Percentiles rank a stretch among this genome's conserved stretches.
Conservation (phyloP, 345 rosid genomes). For the Schrenkiella parvula region DNA sequence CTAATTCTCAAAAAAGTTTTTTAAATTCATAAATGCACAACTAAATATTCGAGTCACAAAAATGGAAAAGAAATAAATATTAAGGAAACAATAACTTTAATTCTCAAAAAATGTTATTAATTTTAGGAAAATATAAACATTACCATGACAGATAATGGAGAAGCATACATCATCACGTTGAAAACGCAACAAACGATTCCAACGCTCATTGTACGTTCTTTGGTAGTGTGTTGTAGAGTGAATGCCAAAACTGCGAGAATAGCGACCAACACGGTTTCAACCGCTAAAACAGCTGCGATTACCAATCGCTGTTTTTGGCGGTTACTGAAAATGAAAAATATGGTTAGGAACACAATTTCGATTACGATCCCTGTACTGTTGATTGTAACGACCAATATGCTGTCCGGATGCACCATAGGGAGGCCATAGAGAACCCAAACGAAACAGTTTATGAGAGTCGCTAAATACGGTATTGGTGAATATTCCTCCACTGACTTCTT, state of each 20-base stretch:
- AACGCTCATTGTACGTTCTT: conserved; percentile 44
- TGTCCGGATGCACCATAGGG: conserved; percentile 69
- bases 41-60: background rate
- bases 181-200: conserved; percentile 62
- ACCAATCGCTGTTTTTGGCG: conserved; percentile 38
- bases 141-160: conserved; percentile 83
- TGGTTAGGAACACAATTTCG: conserved; percentile 46
- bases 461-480: conserved; percentile 72
- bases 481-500: conserved; percentile 71
- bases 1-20: background rate
- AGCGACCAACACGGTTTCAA: conserved; percentile 42
- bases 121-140: background rate
- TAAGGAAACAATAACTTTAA: background rate
- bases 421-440: conserved; percentile 83
- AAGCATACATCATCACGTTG: conserved; percentile 77
- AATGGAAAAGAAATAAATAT: background rate
- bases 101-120: background rate
- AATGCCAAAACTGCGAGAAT: conserved; percentile 37
- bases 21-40: background rate
- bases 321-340: conserved; percentile 42
- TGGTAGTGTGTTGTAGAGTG: conserved; percentile 41
- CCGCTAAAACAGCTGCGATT: conserved; percentile 24
- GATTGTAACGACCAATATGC: conserved; percentile 64
- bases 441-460: conserved; percentile 74
- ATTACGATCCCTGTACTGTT: conserved; percentile 62